A percentile compares a stretch with the other conserved stretches of the same genome.
Evolutionary conservation across 495 filamentous ascomycete genomes (phyloP).

Genomic region (Hypoxylon intermedium): DNA sequence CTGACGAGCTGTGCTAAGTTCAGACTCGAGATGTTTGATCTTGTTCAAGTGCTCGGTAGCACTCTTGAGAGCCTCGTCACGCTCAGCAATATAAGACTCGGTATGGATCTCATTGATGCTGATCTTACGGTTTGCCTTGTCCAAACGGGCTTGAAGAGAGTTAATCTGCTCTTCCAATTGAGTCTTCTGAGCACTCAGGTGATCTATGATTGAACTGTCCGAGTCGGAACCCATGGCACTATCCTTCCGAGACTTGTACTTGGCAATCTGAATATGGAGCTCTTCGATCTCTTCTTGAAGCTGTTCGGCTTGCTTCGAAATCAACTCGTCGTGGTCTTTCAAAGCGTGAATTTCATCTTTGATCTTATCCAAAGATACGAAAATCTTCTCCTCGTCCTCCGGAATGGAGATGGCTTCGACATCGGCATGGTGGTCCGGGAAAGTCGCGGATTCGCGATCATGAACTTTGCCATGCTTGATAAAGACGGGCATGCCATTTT

Average conservation of each 20-base stretch:
- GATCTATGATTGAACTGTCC: slow-evolving; percentile 49
- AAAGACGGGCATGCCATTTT: slow-evolving; percentile 56
- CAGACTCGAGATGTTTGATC: slow-evolving; percentile 52
- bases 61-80: slow-evolving; percentile 54
- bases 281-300: slow-evolving; percentile 54
- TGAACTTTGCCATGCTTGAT: slow-evolving; percentile 50
- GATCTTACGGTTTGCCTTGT: slow-evolving; percentile 55
- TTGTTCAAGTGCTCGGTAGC: slow-evolving; percentile 51
- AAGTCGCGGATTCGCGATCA: slow-evolving; percentile 39
- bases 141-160: slow-evolving; percentile 50
- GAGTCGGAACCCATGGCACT: slow-evolving; percentile 57
- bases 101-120: slow-evolving; percentile 56
- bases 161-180: slow-evolving; percentile 53
- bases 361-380: slow-evolving; percentile 63
- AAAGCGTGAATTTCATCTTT: slow-evolving; percentile 57
- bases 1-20: slow-evolving; percentile 48
- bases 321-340: slow-evolving; percentile 57
- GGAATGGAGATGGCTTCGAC: slow-evolving; percentile 49
- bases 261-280: slow-evolving; percentile 52
- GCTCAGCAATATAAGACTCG: slow-evolving; percentile 52
- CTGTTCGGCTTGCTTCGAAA: slow-evolving; percentile 56
- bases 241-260: slow-evolving; percentile 50
- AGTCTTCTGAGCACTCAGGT: slow-evolving; percentile 42
- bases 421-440: slow-evolving; percentile 45
- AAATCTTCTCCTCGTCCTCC: slow-evolving; percentile 58